Base-by-base conservation (phyloP, 176 grass and related monocot species). In the Zoysia japonica region DNA sequence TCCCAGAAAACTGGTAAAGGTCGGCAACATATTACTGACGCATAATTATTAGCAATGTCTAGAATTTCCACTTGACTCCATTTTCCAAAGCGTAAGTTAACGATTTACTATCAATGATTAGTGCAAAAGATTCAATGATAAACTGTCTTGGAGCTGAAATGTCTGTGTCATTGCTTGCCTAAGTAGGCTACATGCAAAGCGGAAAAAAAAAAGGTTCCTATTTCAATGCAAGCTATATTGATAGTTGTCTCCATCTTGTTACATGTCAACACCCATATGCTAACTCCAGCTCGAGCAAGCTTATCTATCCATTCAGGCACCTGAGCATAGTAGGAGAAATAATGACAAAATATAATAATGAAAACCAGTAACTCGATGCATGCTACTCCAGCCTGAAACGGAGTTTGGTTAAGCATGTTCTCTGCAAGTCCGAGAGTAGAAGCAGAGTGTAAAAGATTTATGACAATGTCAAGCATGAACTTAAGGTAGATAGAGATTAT, bases 211-310 rank as follows among this genome's bases (percentile, higher is more conserved):
- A 62, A 43, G 11, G 11, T 81, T 68, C 3, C 1, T 20, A 80
- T 42, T 78, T 84, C 2, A 1, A 70, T 62, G 19, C 11, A 61
- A 62, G 46, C 92, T 61, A 99, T 96, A 89, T 99, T 99, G 61
- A 99, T 95, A 71, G 96, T 92, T 9, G 96, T 99, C 82, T 99
- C 96, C 96, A 93, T 96, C 83, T 99, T 99, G 79, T 99, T 92
- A 43, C 96, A 92, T 36, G 96, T 99, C 68, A 99, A 70, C 47
- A 99, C 92, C 96, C 96, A 99, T 77, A 99, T 86, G 65, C 96
- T 96, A 73, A 99, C 93, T 65, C 96, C 96, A 3, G 92, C 96
- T 80, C 93, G 96, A 73, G 96, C 96, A 79, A 99, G 90, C 73
- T 90, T 99, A 77, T 99, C 96, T 68, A 99, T 99, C 82, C 96